These are phyloP conservation scores for Phallus indusiatus DNA, from an alignment of 768 basidiomycete genomes.

Conservation along the genomic window DNA sequence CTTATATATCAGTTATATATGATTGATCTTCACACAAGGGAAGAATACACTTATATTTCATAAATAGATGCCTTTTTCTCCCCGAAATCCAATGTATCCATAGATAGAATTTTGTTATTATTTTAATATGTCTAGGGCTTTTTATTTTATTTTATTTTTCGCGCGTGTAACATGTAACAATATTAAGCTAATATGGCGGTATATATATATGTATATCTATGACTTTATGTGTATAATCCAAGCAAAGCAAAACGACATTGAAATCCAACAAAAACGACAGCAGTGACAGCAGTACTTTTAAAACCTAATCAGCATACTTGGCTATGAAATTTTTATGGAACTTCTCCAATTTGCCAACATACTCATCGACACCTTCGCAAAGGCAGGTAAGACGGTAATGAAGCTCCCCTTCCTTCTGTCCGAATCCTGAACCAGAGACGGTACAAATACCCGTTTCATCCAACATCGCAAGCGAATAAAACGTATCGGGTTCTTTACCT, in stretches of 20 bases:
- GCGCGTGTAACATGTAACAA: no score
- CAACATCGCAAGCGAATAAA: constrained; percentile 78
- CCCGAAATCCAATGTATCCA: neutral
- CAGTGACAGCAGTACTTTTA: neutral
- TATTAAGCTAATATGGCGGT: neutral
- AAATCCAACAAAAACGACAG: neutral
- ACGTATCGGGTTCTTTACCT: constrained; percentile 78
- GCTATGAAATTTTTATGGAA: constrained; percentile 57
- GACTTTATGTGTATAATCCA: neutral
- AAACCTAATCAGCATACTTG: constrained; percentile 30
- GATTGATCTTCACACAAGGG: neutral
- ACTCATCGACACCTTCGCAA: constrained; percentile 91
- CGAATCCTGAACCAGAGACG: constrained; percentile 91
- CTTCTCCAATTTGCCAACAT: constrained; percentile 71
- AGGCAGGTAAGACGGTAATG: constrained; percentile 92
- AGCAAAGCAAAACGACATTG: no score
- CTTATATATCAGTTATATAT: neutral
- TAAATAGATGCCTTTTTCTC: neutral
- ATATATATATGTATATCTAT: neutral
- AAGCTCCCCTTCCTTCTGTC: constrained; percentile 81
- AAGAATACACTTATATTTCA: neutral
- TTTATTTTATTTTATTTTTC: neutral
- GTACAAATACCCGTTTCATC: constrained; percentile 90
- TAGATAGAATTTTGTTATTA: neutral
- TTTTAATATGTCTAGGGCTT: neutral